Evolutionary conservation across 1,284 basidiomycete species (phyloP), one percentile per base, ranked within the genome.

Genomic region (Ceratobasidium sp.): DNA sequence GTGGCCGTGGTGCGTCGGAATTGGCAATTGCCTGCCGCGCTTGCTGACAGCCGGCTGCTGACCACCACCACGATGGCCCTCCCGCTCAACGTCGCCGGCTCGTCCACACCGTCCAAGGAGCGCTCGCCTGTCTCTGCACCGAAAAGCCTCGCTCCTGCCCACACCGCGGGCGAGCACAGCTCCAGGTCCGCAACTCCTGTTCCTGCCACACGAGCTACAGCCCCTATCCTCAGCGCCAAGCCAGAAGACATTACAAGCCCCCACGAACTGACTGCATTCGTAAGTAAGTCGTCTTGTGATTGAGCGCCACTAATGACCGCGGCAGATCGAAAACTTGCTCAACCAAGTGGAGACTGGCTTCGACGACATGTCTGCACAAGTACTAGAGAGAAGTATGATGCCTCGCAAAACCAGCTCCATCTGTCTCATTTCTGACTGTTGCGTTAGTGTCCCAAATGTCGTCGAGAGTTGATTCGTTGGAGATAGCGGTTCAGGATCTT

Each of bases 191-290:
- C 67, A 6, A 70, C 67, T 16, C 67, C 67, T 3, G 67, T 70
- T 9, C 53, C 67, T 1, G 67, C 45, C 18, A 14, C 67, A 18
- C 39, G 67, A 6, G 18, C 39, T n/a, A 26, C 39, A 46, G 57
- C 74, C 53, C n/a, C 53, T 9, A 43, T 30, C 26, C 26, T 50
- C 10, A 59, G 30, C 9, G 58, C 73, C 14, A 67, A 74, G 39
- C 75, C 73, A 28, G 77, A 76, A 43, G 76, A 78, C 36, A 78
- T 78, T 16, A 75, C 77, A 9, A 75, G 74, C 67, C 92, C 92
- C 1, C 92, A 93, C 78, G 92, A 93, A 77, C 80, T 93, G 74
- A 93, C 92, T 30, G 91, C 90, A 30, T 93, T 92, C 80, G 92
- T 92, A 79, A 79, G 89, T 84, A 55, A 48, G 50, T 72, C 41